phyloP scores from a whole-genome alignment of 2,329 filamentous ascomycete genomes.

The Capronia americana region DNA sequence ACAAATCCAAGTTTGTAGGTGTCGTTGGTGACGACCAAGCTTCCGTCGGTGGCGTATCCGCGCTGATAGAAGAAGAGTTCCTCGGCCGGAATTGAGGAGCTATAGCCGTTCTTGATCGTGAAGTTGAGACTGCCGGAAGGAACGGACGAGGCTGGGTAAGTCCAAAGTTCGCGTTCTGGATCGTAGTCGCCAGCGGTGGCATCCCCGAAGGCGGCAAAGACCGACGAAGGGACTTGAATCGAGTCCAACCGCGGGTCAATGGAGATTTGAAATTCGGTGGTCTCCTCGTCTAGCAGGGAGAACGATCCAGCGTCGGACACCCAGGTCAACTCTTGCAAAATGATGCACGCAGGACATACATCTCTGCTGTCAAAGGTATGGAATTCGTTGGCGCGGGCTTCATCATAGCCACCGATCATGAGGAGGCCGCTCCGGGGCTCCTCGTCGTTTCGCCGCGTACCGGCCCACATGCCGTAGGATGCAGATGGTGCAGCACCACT shows the following conservation, averaged over 20 bases:
- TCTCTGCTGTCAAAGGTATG: slow-evolving; percentile 2
- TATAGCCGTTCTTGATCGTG: slow-evolving; percentile 19
- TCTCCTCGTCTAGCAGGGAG: slow-evolving; percentile 6
- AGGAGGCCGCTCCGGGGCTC: slow-evolving; percentile 19
- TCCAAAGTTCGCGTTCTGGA: neutral
- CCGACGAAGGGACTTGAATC: neutral
- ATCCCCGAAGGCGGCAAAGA: neutral
- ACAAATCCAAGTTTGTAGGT: slow-evolving; percentile 9
- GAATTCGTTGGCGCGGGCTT: slow-evolving; percentile 25
- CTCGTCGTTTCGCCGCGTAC: slow-evolving; percentile 20
- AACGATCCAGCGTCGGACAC: slow-evolving; percentile 10
- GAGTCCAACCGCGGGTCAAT: slow-evolving; percentile 16
- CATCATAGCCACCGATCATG: slow-evolving; percentile 32
- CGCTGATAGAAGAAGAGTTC: slow-evolving; percentile 11
- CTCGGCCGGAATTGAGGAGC: slow-evolving; percentile 6
- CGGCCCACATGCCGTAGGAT: slow-evolving; percentile 32
- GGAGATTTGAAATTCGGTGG: slow-evolving; percentile 16
- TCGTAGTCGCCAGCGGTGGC: slow-evolving; percentile 1
- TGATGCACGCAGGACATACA: slow-evolving; percentile 23
- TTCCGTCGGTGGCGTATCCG: neutral
- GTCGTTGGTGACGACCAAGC: slow-evolving; percentile 13
- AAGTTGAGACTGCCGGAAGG: slow-evolving; percentile 13
- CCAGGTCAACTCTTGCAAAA: slow-evolving; percentile 24
- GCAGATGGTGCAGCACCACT: slow-evolving; percentile 21
- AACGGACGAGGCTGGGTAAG: neutral